These are phyloP conservation scores for Plasmodium inui DNA, from an alignment of 169 alveolate species.

Conservation along the genomic window DNA sequence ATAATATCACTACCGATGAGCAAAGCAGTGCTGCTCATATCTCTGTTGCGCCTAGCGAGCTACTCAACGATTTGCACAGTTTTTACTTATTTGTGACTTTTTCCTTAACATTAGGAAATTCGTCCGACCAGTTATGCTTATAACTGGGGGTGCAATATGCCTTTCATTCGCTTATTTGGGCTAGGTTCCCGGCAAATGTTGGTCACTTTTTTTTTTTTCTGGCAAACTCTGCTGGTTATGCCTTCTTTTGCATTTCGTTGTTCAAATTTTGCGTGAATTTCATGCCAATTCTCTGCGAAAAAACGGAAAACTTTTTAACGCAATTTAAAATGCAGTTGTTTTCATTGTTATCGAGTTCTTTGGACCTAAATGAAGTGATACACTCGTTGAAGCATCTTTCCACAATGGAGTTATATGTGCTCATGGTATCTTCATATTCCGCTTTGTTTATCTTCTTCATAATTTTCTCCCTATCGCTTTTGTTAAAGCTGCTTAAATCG, in stretches of 20 bases:
- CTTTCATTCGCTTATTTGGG: not conserved
- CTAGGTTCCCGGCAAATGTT: not conserved
- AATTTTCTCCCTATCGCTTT: conserved; percentile 79
- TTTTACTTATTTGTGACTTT: not conserved
- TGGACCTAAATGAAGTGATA: conserved; percentile 81
- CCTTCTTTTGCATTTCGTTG: conserved; percentile 66
- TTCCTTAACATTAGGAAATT: not conserved
- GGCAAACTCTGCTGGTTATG: not conserved
- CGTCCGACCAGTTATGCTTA: not conserved
- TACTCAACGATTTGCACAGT: not conserved
- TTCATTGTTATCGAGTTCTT: conserved; percentile 83
- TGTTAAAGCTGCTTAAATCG: conserved; percentile 72
- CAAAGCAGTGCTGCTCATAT: not conserved
- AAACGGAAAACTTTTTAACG: conserved; percentile 83
- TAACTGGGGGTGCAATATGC: not conserved
- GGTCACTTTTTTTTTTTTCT: not conserved
- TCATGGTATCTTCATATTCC: conserved; percentile 86
- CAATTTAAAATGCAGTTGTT: conserved; percentile 82
- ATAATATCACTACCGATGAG: not conserved
- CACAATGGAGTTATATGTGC: conserved; percentile 85
- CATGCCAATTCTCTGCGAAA: conserved; percentile 84
- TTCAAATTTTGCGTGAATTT: conserved; percentile 83
- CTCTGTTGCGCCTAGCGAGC: not conserved
- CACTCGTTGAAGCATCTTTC: conserved; percentile 86
- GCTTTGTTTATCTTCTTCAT: conserved; percentile 81